A percentile compares a stretch with the other conserved stretches of the same genome.
These are phyloP conservation scores for Silene latifolia DNA, from an alignment of 148 eudicot genomes.

Conservation along the genomic window DNA sequence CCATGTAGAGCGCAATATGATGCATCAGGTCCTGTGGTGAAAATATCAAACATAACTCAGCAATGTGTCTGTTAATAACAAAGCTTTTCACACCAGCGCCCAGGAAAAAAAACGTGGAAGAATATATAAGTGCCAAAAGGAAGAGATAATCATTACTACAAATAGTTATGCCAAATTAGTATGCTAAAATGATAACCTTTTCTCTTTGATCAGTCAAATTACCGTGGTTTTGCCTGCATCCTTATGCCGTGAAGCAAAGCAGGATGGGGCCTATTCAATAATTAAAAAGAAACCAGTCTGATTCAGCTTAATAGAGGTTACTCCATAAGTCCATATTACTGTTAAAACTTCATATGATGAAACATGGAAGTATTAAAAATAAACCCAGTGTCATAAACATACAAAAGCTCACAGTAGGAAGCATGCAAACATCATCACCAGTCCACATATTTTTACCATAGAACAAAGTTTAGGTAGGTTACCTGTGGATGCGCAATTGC, in stretches of 20 bases:
- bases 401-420: not conserved
- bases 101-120: not conserved
- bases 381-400: not conserved
- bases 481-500: slow-evolving; percentile 91
- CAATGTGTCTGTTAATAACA: not conserved
- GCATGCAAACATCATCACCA: slow-evolving; percentile 2
- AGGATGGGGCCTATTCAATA: not conserved
- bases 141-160: not conserved
- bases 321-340: not conserved
- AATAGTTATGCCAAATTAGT: not conserved
- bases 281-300: not conserved
- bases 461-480: slow-evolving; percentile 8
- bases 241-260: not conserved
- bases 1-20: slow-evolving; percentile 81
- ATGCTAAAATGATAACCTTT: not conserved
- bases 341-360: not conserved
- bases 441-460: not conserved
- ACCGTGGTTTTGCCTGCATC: not conserved
- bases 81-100: not conserved
- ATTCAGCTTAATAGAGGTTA: not conserved
- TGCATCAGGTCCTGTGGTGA: slow-evolving; percentile 74
- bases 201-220: not conserved
- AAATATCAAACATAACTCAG: slow-evolving; percentile 4
- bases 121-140: not conserved
- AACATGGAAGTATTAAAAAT: not conserved